Evolutionary conservation across 139 green algal genomes (phyloP), one percentile per base, ranked within the genome.

Genomic region (Ettlia oleoabundans): DNA sequence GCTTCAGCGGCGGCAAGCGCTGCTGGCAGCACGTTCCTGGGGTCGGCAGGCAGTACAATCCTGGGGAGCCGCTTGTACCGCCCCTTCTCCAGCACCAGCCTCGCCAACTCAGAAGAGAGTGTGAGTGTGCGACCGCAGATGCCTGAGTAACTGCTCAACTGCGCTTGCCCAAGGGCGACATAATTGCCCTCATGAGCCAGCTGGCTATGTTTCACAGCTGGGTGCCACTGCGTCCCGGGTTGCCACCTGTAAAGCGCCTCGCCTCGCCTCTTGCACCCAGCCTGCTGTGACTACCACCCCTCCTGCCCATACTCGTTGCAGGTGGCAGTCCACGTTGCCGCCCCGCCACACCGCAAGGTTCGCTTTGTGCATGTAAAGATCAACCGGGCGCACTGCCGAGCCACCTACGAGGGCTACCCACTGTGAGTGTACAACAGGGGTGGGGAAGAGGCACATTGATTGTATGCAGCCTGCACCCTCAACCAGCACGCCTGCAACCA

Each of bases 301-400:
- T 1, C 68, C 40, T 28, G 0, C 28, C 40, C 19, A n/a, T n/a
- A 1, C 64, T 30, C 3, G 3, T 4, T 42, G 47, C 51, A 22
- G 73, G 2, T 6, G n/a, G 47, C 51, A 15, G 73, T 61, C 40
- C 42, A 26, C 24, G 35, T 41, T 22, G 53, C 6, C 35, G 32
- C 22, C 19, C 53, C 26, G 73, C 53, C 15, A 19, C 51, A 79
- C 65, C 74, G 74, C 74, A 91, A 88, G 68, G 69, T 73, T 22
- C 80, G 80, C 21, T 97, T 97, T 86, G 86, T 88, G 62, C 89
- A 95, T 64, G 91, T 97, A 21, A 90, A 91, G 67, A 86, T 96
- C 78, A 97, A 96, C 86, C 86, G 91, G 43, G 89, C 94, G 69
- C 86, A 92, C 76, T 92, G 88, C 33, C 81, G 89, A 8, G 76